Base-by-base conservation (phyloP, 202 grass and related monocot genomes). In the Eragrostis tef region DNA sequence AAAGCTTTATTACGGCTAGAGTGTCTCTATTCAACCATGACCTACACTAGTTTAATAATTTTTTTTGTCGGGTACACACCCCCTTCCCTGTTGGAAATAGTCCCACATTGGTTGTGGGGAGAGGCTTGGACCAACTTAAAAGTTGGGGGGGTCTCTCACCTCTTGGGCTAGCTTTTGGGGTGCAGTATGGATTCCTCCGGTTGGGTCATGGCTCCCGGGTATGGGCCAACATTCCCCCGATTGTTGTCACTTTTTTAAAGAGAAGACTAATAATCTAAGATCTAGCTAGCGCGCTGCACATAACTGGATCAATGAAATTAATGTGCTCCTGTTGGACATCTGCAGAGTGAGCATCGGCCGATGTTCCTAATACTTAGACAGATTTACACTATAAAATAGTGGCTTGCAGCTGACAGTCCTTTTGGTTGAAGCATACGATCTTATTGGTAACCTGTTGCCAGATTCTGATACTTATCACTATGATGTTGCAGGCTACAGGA, bases 401-500 rank as follows among this genome's bases (percentile, higher is more conserved):
- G 11, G 11, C 15, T 80, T 84, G 64, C 29, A 49, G 44, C 49
- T 64, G 71, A 44, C 48, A 20, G 5, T 47, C 48, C 29, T 25
- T 10, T 57, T 58, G 22, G 10, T 46, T 57, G 48, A 29, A 67
- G 5, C 20, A 11, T 11, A 57, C 12, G 16, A 59, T 47, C 24
- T 57, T 61, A n/a, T 56, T 65, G 0, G 34, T 78, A 49, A 4
- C 20, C 36, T 31, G 4, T 48, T 58, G 43, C 34, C 51, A 31
- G 53, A 12, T 45, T 36, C 29, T 77, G 46, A 78, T 47, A 48
- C 62, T 65, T 16, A 53, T 71, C 25, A 29, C 34, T 44, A 21
- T 44, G 62, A 81, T 84, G 53, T 79, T 86, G 82, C 87, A 99
- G 96, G 96, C 93, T 0, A 90, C 76, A 5, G 96, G 96, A 16